phyloP scores from a whole-genome alignment of 1,284 basidiomycete genomes.

The Austropuccinia psidii region DNA sequence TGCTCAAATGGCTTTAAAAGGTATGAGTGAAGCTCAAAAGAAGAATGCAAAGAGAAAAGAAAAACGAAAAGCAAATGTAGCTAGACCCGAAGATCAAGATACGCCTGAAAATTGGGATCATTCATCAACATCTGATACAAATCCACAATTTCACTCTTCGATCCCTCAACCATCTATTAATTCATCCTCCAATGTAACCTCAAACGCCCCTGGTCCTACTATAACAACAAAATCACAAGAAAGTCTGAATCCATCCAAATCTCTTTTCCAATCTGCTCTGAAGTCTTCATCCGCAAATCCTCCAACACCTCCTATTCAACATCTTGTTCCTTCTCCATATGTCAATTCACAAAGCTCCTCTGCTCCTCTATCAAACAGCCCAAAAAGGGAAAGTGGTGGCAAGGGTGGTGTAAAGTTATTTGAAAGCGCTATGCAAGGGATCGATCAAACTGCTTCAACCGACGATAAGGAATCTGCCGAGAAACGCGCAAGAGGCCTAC shows the following conservation, averaged over 20 bases:
- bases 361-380: neutral
- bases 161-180: neutral
- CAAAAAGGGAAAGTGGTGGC: neutral
- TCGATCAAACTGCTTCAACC: too few relatives aligned
- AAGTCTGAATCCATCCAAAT: neutral
- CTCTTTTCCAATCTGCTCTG: constrained; percentile 21
- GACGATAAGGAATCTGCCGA: constrained; percentile 1
- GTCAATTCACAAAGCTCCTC: neutral
- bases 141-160: neutral
- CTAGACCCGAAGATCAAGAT: constrained; percentile 51
- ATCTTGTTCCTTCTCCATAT: constrained; percentile 8
- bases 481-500: constrained; percentile 10
- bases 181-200: too few relatives aligned
- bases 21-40: constrained; percentile 55
- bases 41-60: constrained; percentile 60
- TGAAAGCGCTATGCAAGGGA: constrained; percentile 1
- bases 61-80: constrained; percentile 40
- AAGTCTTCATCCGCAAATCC: constrained; percentile 32
- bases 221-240: neutral
- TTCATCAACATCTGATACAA: neutral
- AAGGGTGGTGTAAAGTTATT: constrained; percentile 21
- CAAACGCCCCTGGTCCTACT: neutral
- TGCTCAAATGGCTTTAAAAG: constrained; percentile 36
- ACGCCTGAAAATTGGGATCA: constrained; percentile 29
- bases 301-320: constrained; percentile 1